A percentile compares a stretch with the other conserved stretches of the same genome.
Evolutionary conservation across 2,329 filamentous ascomycete species (phyloP).

Genomic region (Phyllosticta citriasiana): DNA sequence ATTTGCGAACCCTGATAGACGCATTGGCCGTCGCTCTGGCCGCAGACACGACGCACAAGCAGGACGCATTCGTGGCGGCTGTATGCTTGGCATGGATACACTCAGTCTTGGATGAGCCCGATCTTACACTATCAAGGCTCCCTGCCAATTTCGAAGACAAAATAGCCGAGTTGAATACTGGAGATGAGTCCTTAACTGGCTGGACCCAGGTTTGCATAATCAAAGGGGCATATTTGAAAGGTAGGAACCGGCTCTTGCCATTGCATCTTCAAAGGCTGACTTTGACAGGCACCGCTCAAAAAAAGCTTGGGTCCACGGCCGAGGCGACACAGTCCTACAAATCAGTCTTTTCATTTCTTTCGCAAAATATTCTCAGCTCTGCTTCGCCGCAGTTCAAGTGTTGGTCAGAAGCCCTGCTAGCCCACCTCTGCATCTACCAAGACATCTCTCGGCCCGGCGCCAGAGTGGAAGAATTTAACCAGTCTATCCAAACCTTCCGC

Average conservation of each 20-base stretch:
- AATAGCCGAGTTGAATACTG: constrained; percentile 13
- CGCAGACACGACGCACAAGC: constrained; percentile 31
- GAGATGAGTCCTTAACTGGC: constrained; percentile 42
- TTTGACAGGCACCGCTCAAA: constrained; percentile 35
- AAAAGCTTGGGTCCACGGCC: constrained; percentile 28
- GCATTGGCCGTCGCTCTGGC: constrained; percentile 13
- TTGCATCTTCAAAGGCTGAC: constrained; percentile 11
- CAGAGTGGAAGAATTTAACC: constrained; percentile 18
- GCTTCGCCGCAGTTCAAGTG: constrained; percentile 51
- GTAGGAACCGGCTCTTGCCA: constrained; percentile 35
- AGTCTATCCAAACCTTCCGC: constrained; percentile 40
- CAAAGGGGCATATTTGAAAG: constrained; percentile 69
- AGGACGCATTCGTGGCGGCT: constrained; percentile 63
- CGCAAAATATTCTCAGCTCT: constrained; percentile 42
- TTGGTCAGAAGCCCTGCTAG: constrained; percentile 71
- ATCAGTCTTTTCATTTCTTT: constrained; percentile 54
- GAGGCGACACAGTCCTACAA: constrained; percentile 60
- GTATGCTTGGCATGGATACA: constrained; percentile 80
- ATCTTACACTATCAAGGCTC: constrained; percentile 49
- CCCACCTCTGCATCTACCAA: constrained; percentile 62
- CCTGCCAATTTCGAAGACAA: constrained; percentile 48
- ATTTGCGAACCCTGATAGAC: constrained; percentile 11
- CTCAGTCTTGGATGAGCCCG: constrained; percentile 64
- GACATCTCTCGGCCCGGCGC: constrained; percentile 43
- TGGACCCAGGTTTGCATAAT: constrained; percentile 79